Evolutionary conservation across 805 yeast species (phyloP).

Genomic region (Saccharomycopsis fermentans): DNA sequence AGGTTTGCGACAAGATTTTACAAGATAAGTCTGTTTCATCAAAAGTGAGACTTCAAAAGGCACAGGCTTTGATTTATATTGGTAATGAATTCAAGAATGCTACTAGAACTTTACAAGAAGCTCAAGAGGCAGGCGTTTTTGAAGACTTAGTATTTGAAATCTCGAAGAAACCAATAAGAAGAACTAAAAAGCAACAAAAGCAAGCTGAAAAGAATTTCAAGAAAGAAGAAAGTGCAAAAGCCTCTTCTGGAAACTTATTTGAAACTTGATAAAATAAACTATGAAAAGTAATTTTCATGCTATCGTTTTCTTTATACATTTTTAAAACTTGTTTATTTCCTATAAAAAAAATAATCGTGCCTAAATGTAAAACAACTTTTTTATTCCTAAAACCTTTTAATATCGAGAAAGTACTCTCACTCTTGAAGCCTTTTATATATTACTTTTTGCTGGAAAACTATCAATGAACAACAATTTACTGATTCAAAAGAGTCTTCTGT

Average conservation of each 20-base stretch:
- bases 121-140: slow-evolving; percentile 82
- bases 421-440: too few species aligned
- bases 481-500: too few species aligned
- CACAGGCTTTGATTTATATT: slow-evolving; percentile 64
- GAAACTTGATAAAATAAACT: too few species aligned
- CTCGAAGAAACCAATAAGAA: slow-evolving; percentile 44
- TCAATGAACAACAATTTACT: too few species aligned
- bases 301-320: background rate
- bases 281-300: too few species aligned
- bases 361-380: background rate
- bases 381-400: too few species aligned
- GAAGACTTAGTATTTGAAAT: slow-evolving; percentile 92
- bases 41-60: slow-evolving; percentile 59
- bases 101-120: slow-evolving; percentile 74
- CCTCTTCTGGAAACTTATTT: slow-evolving; percentile 13
- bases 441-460: too few species aligned
- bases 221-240: slow-evolving; percentile 15
- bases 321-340: background rate
- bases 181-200: slow-evolving; percentile 27
- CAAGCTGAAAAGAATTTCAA: slow-evolving; percentile 10
- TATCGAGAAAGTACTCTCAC: too few species aligned
- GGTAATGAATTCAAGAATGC: slow-evolving; percentile 62
- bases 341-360: too few species aligned
- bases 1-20: slow-evolving; percentile 70
- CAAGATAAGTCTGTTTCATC: slow-evolving; percentile 54